Base-by-base conservation (phyloP, 306 rosid species). In the Abrus precatorius region DNA sequence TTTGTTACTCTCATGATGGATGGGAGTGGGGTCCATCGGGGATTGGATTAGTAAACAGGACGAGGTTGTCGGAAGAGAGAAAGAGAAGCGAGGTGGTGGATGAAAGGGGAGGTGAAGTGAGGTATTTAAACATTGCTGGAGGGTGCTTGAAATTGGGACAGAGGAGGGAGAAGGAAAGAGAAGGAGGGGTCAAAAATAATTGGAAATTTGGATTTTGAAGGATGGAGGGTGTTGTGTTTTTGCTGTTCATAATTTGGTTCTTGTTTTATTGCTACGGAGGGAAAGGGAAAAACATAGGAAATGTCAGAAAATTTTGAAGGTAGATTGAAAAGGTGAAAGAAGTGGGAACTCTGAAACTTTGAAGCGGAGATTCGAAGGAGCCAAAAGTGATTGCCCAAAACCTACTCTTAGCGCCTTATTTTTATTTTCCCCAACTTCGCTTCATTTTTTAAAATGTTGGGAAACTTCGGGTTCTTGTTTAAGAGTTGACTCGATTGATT, bases 111-210 rank as follows among this genome's bases (percentile, higher is more conserved):
- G 6, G 13, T n/a, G 77, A 1, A 43, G 29, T 6, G 0, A 14
- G 67, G 65, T 30, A 84, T 84, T 57, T 78, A 84, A 72, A 66
- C 77, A 84, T 74, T 11, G 64, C 30, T 41, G 72, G 6, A 47
- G 40, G 40, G 4, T 55, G 5, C 65, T 74, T 43, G 76, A 52
- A 64, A 48, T 10, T 44, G 57, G 61, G 40, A 13, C 2, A 43
- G 64, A 75, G 49, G 81, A 65, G 67, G 73, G 82, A 80, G 87
- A 80, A 55, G 52, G 75, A 66, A 20, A 79, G 62, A 48, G 36
- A 66, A 45, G 71, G 80, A 66, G 81, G 81, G 74, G 0, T 1
- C 0, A 43, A 55, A 43, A 68, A 12, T 0, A 27, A 9, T 67
- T 56, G 36, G 9, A 44, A 54, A 8, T 20, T 20, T 20, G 20